Base-by-base conservation (phyloP, 2,329 filamentous ascomycete genomes). In the Penicillium griseofulvum region DNA sequence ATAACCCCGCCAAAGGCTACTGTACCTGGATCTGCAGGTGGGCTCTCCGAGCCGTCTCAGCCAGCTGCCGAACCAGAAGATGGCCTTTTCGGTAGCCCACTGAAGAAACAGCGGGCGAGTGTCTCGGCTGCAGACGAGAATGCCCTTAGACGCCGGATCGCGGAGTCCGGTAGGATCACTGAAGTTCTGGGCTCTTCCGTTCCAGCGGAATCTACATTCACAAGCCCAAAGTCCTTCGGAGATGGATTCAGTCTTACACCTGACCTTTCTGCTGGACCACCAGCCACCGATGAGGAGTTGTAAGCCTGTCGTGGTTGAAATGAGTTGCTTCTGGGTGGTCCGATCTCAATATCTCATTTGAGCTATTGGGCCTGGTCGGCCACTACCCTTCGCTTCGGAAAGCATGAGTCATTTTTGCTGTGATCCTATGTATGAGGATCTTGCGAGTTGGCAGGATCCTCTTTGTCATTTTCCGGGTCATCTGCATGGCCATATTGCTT, bases 41-140 rank as follows among this genome's bases (percentile, higher is more conserved):
- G 39, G 34, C 52, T 51, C 16, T 52, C 62, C 19, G 68, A 70
- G 19, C 53, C 63, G 6, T 49, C 59, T 14, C 67, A 64, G 36
- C 51, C 64, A n/a, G 49, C 59, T 12, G 52, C 50, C 16, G 65
- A 68, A 46, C 47, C 65, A 3, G 56, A 69, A 26, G 71, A 72
- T 42, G 70, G 68, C 24, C 75, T 75, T 47, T 59, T 78, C 4
- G 77, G 76, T 8, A 79, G 77, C 58, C 77, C 77, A 0, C 59
- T 79, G 60, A 79, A 79, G 61, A 77, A 78, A 63, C 75, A 78
- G 48, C 70, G 76, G 33, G 74, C 76, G 3, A 78, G 76, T 54
- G 72, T 78, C 19, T 77, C 76, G 11, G 71, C 71, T 28, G 69
- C 74, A 14, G 75, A 78, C 45, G 72, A 75, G 47, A 69, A 73